phyloP scores from a whole-genome alignment of 176 grass and related monocot genomes.

The Cenchrus americanus region DNA sequence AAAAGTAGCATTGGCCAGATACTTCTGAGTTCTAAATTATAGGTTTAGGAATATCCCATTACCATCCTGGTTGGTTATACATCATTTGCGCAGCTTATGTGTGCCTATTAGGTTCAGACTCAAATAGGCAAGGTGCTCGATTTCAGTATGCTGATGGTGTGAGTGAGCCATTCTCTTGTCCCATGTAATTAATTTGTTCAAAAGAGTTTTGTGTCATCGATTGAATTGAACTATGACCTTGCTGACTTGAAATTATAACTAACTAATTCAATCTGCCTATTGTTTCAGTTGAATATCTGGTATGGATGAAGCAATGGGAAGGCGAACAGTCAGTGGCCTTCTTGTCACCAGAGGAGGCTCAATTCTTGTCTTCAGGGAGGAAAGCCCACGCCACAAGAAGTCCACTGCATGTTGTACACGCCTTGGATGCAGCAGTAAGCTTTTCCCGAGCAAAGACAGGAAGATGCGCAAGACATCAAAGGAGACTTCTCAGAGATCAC shows the following conservation, averaged over 20 bases:
- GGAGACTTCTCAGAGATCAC: slow-evolving; percentile 38
- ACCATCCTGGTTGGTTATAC: neutral
- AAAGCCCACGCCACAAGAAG: slow-evolving; percentile 45
- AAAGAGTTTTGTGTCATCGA: neutral
- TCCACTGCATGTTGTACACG: slow-evolving; percentile 32
- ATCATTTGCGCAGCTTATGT: neutral
- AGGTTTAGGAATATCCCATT: slow-evolving; percentile 19
- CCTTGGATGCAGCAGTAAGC: slow-evolving; percentile 54
- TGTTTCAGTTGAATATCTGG: slow-evolving; percentile 42
- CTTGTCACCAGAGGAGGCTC: slow-evolving; percentile 69
- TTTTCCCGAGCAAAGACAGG: slow-evolving; percentile 51
- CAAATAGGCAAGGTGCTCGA: neutral
- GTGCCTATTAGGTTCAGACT: slow-evolving; percentile 10
- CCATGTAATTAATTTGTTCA: neutral
- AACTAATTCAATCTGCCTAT: slow-evolving; percentile 15
- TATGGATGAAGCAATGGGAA: slow-evolving; percentile 73
- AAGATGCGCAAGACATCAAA: slow-evolving; percentile 30
- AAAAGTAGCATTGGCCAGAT: neutral
- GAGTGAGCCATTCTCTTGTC: neutral
- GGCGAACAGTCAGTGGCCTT: slow-evolving; percentile 70
- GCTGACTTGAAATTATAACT: neutral
- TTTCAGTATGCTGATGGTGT: neutral
- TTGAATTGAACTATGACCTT: slow-evolving; percentile 14
- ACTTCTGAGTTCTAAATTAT: slow-evolving; percentile 11
- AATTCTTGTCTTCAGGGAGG: slow-evolving; percentile 66